These are phyloP conservation scores for Fusarium nisikadoi DNA, from an alignment of 2,329 filamentous ascomycete species.

Conservation along the genomic window DNA sequence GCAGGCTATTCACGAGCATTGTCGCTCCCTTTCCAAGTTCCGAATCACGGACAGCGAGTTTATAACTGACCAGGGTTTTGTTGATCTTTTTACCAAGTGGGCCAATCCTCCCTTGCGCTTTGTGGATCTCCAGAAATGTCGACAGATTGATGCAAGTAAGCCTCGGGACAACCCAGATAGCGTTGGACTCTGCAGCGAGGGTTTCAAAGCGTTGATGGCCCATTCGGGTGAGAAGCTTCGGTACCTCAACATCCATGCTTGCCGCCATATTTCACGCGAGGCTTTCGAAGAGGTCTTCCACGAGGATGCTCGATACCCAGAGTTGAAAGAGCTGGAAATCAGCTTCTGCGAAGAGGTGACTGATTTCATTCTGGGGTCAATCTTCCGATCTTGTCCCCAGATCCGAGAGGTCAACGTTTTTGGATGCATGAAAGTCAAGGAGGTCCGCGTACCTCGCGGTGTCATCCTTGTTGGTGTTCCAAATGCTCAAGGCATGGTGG, in stretches of 20 bases:
- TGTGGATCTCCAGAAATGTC: constrained; percentile 80
- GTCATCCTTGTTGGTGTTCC: constrained; percentile 68
- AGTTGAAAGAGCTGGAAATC: constrained; percentile 77
- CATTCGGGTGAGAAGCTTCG: constrained; percentile 78
- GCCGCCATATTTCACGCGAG: constrained; percentile 79
- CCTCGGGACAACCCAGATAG: constrained; percentile 73
- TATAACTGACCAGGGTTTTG: constrained; percentile 80
- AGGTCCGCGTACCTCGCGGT: constrained; percentile 63
- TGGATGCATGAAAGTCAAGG: constrained; percentile 71
- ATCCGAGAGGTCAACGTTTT: constrained; percentile 70
- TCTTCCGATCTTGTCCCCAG: constrained; percentile 72
- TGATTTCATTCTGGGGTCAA: constrained; percentile 70
- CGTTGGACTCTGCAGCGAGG: constrained; percentile 78
- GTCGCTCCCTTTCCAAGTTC: constrained; percentile 76
- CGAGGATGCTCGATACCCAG: constrained; percentile 69
- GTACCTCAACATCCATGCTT: constrained; percentile 81
- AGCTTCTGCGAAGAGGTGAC: constrained; percentile 78
- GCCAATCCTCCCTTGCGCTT: constrained; percentile 75
- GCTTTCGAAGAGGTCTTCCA: constrained; percentile 81
- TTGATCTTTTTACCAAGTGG: constrained; percentile 79
- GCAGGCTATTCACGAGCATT: constrained; percentile 75
- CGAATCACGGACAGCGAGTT: constrained; percentile 81
- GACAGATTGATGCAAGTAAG: constrained; percentile 77
- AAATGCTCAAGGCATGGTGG: constrained; percentile 69
- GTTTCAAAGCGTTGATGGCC: constrained; percentile 83